phyloP scores from a whole-genome alignment of 768 basidiomycete genomes.

The Amanita rubescens region DNA sequence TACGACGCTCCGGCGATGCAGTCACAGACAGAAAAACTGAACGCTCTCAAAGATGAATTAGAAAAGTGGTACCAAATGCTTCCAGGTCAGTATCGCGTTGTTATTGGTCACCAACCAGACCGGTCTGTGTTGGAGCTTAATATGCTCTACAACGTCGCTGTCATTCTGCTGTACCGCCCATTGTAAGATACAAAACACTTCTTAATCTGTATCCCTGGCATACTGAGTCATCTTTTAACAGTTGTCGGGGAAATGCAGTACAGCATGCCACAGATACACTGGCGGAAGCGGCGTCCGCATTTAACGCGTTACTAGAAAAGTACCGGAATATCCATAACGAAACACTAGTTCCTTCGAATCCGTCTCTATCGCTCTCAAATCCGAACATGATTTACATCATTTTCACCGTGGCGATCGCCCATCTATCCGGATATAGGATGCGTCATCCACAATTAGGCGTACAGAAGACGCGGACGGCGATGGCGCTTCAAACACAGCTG shows the following conservation, averaged over 20 bases:
- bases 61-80: slow-evolving; percentile 20
- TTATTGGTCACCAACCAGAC: slow-evolving; percentile 18
- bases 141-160: slow-evolving; percentile 23
- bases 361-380: slow-evolving; percentile 13
- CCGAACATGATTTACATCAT: slow-evolving; percentile 19
- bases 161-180: slow-evolving; percentile 20
- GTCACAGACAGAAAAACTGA: slow-evolving; percentile 10
- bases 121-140: slow-evolving; percentile 22
- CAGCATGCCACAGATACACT: slow-evolving; percentile 14
- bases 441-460: slow-evolving; percentile 9
- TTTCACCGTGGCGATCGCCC: slow-evolving; percentile 15
- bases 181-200: too few species aligned
- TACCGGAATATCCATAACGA: slow-evolving; percentile 13
- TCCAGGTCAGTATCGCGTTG: slow-evolving; percentile 18
- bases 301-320: slow-evolving; percentile 22
- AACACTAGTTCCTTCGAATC: background rate
- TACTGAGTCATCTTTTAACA: slow-evolving; percentile 7
- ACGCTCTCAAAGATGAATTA: slow-evolving; percentile 15
- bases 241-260: slow-evolving; percentile 12
- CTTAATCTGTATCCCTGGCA: background rate
- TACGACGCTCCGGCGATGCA: slow-evolving; percentile 10
- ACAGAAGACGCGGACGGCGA: slow-evolving; percentile 6
- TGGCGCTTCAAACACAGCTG: slow-evolving; percentile 20
- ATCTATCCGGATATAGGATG: slow-evolving; percentile 12
- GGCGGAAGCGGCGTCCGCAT: slow-evolving; percentile 19